Conservation (phyloP, 129 eudicot species). For the Lactuca saligna region DNA sequence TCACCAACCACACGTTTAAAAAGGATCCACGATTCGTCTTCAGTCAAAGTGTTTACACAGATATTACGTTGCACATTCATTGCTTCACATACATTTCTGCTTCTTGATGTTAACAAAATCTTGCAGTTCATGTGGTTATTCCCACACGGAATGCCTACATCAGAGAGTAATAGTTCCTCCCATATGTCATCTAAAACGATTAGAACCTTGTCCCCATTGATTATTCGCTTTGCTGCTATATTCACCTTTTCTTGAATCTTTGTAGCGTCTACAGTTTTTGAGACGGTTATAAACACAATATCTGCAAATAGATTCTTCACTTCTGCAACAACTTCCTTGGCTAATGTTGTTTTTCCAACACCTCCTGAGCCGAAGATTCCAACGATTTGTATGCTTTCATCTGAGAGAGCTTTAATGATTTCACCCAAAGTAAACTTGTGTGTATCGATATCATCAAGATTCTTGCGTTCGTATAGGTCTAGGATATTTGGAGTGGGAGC, state of each 20-base stretch:
- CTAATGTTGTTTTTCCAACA: constrained; percentile 9
- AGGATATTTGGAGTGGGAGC: not conserved
- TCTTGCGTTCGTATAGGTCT: not conserved
- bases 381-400: not conserved
- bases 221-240: not conserved
- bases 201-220: not conserved
- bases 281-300: not conserved
- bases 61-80: not conserved
- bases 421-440: not conserved
- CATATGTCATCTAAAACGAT: too few relatives aligned
- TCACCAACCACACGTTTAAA: too few relatives aligned
- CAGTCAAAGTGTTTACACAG: not conserved
- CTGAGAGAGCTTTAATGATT: not conserved
- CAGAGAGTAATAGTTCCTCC: too few relatives aligned
- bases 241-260: not conserved
- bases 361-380: constrained; percentile 4
- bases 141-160: too few relatives aligned
- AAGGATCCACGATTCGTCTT: too few relatives aligned
- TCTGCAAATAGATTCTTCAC: not conserved
- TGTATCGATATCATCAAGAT: not conserved
- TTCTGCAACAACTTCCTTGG: not conserved
- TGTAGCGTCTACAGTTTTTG: not conserved
- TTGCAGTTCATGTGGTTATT: too few relatives aligned
- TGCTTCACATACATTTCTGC: not conserved
- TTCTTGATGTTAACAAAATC: too few relatives aligned